Evolutionary conservation across 352 stramenopile species (phyloP), one percentile per base, ranked within the genome.

Genomic region (Phytophthora cajani): DNA sequence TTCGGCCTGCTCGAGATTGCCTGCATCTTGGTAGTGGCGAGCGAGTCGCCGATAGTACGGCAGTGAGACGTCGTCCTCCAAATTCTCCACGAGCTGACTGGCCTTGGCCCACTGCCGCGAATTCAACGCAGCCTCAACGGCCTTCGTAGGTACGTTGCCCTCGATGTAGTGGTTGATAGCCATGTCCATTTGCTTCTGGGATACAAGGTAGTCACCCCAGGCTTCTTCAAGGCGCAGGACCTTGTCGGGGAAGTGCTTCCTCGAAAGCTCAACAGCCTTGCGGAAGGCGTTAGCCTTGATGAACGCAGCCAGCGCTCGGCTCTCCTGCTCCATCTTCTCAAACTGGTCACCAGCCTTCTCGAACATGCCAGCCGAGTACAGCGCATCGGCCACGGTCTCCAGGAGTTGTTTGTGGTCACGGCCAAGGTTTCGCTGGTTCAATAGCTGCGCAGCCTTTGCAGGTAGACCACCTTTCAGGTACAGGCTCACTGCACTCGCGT

Each of bases 101-200:
- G 96, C 96, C 71, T 97, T 98, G 59, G 82, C 87, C 94, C 92
- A 99, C 67, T 98, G 94, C 10, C 95, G 77, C n/a, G 92, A 95
- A 75, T 94, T 96, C 14, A 98, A 77, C 32, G 93, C 93, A 3
- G 95, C 94, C 51, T 98, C 89, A 8, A 98, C 94, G 2, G 95
- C 96, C 70, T 98, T 98, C 17, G 79, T 95, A 25, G 90, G 82
- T 4, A 94, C 91, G 53, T 97, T 97, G 1, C 93, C 95, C 79
- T 99, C 94, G 42, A 99, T 98, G 79, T 97, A 99, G 74, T 98
- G 95, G 75, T 98, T 98, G 72, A 98, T 98, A 17, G 96, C 96
- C 90, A 98, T 97, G 69, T 99, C 96, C 76, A 98, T 93, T 78
- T 98, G 92, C 79, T 98, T 98, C 60, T 97, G 87, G 16, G 78